Conservation (phyloP, 2,329 filamentous ascomycete species). For the Fusarium sp. region DNA sequence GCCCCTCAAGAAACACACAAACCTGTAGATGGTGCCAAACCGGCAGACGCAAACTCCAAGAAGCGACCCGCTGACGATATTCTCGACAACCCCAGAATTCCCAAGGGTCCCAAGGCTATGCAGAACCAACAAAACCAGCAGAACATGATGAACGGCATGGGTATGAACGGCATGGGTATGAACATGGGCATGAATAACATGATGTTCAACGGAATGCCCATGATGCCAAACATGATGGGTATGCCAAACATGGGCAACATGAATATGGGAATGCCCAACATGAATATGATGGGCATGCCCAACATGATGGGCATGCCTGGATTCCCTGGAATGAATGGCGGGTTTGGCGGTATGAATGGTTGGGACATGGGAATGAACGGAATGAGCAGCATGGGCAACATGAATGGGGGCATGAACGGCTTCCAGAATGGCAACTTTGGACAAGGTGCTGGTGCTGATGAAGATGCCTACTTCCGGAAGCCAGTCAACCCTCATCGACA, state of each 20-base stretch:
- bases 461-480: constrained; percentile 93
- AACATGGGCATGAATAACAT: constrained; percentile 60
- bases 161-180: constrained; percentile 62
- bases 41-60: constrained; percentile 64
- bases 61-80: constrained; percentile 87
- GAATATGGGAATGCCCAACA: constrained; percentile 54
- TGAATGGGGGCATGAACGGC: constrained; percentile 52
- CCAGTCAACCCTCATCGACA: constrained; percentile 95
- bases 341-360: constrained; percentile 45
- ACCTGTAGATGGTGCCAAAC: constrained; percentile 47
- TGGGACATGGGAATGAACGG: constrained; percentile 49
- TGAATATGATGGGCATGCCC: constrained; percentile 51
- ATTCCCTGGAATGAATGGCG: constrained; percentile 50
- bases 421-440: constrained; percentile 58
- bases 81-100: constrained; percentile 73
- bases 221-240: constrained; percentile 59
- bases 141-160: constrained; percentile 63
- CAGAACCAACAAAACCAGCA: constrained; percentile 67
- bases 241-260: constrained; percentile 55
- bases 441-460: constrained; percentile 78
- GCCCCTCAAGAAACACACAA: constrained; percentile 57
- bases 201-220: constrained; percentile 59
- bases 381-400: constrained; percentile 49
- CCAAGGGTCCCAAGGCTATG: constrained; percentile 76
- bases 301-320: constrained; percentile 54